Conservation (phyloP, 2,329 filamentous ascomycete genomes). For the Ilyonectria robusta region DNA sequence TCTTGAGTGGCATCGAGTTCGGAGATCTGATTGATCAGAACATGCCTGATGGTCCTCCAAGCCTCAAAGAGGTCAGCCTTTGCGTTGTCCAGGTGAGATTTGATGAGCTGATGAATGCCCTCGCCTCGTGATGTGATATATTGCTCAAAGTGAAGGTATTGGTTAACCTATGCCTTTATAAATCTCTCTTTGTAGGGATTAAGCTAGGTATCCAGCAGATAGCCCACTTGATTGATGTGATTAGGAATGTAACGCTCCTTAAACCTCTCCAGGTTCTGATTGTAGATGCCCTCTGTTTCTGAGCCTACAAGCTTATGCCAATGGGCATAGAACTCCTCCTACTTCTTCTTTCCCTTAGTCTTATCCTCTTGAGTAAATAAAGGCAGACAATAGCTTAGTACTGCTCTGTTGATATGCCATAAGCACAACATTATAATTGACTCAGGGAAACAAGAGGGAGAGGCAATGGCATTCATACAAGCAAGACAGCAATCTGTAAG, state of each 20-base stretch:
- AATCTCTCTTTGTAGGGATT: slow-evolving; percentile 39
- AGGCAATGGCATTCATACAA: no score
- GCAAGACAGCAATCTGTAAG: slow-evolving; percentile 35
- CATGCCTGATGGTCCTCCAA: slow-evolving; percentile 34
- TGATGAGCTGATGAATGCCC: slow-evolving; percentile 11
- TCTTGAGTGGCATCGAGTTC: slow-evolving; percentile 33
- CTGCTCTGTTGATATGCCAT: no score
- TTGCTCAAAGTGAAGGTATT: slow-evolving; percentile 35
- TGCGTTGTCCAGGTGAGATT: slow-evolving; percentile 30
- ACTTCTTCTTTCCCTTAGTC: slow-evolving; percentile 8
- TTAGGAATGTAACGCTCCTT: neutral
- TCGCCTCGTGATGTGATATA: slow-evolving; percentile 26
- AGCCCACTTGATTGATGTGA: slow-evolving; percentile 28
- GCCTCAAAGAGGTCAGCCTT: slow-evolving; percentile 37
- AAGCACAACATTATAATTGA: no score
- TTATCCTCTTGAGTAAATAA: neutral
- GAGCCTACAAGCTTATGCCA: slow-evolving; percentile 39
- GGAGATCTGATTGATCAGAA: neutral
- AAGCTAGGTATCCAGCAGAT: slow-evolving; percentile 26
- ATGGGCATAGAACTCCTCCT: slow-evolving; percentile 37
- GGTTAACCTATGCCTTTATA: slow-evolving; percentile 38
- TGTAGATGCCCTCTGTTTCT: no score
- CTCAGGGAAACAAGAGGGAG: no score
- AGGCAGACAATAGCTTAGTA: neutral
- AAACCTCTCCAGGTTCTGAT: no score